Evolutionary conservation across 768 basidiomycete species (phyloP).

Genomic region (Russula ochroleuca): DNA sequence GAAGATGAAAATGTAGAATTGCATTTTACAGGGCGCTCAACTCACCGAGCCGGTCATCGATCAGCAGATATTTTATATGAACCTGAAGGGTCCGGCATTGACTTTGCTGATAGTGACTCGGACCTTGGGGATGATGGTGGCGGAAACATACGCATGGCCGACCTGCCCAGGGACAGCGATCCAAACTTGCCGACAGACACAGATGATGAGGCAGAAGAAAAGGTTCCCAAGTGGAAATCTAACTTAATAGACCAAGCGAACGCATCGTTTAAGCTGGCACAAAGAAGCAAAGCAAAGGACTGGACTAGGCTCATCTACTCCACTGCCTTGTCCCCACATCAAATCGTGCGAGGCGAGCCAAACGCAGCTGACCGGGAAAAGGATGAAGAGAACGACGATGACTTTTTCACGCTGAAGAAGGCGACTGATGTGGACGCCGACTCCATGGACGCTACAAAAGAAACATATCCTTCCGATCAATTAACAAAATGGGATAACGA

Average conservation of each 20-base stretch:
- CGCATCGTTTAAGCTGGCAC: conserved; percentile 41
- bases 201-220: conserved; percentile 44
- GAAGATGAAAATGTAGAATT: conserved; percentile 27
- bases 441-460: conserved; percentile 71
- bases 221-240: conserved; percentile 69
- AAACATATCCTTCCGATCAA: conserved; percentile 43
- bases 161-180: conserved; percentile 50
- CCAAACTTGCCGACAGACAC: conserved; percentile 47
- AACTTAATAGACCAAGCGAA: conserved; percentile 53
- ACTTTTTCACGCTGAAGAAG: conserved; percentile 59
- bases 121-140: conserved; percentile 54
- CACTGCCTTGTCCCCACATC: conserved; percentile 58
- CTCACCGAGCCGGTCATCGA: conserved; percentile 23
- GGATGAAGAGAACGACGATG: conserved; percentile 46
- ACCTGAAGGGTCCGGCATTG: conserved; percentile 43
- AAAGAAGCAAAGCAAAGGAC: conserved; percentile 50
- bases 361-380: conserved; percentile 19
- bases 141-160: conserved; percentile 38
- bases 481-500: conserved; percentile 81
- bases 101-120: conserved; percentile 78
- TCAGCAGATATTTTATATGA: conserved; percentile 29
- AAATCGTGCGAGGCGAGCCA: conserved; percentile 51
- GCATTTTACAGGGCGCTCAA: conserved; percentile 24
- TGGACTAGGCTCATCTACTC: conserved; percentile 86
- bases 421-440: conserved; percentile 37